Evolutionary conservation across 1,284 basidiomycete species (phyloP), one percentile per base, ranked within the genome.

Genomic region (Takashimella koratensis): DNA sequence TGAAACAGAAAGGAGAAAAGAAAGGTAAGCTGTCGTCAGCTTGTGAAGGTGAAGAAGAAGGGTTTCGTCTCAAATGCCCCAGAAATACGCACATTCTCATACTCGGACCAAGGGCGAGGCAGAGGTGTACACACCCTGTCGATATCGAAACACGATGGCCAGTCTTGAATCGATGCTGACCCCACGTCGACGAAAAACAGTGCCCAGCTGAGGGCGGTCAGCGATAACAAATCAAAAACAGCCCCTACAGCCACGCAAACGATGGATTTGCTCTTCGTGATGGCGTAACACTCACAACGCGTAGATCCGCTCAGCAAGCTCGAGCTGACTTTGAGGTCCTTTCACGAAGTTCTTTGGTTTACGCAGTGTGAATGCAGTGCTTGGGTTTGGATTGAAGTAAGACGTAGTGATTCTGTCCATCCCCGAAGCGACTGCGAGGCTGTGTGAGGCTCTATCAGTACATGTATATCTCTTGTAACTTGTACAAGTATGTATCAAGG

Each of bases 201-300:
- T 8, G 54, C 53, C 60, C 60, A 62, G 49, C 60, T 62, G 43
- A n/a, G n/a, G n/a, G n/a, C n/a, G n/a, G n/a, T n/a, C n/a, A n/a
- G n/a, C n/a, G n/a, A n/a, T n/a, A 36, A 36, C 30, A 36, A 36
- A 36, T 8, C 8, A 36, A 36, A 36, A 36, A 36, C 30, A 8
- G 10, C 30, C 8, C 30, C 30, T 8, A 8, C 30, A 36, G 30
- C 30, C 30, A 8, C n/a, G 16, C 8, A 36, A 36, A 36, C 30
- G 10, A 8, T 36, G 16, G 16, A 16, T 36, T 36, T 36, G n/a
- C n/a, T n/a, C n/a, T n/a, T n/a, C n/a, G 8, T 36, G 30, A 36
- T 36, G 16, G 16, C 30, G 16, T 36, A 8, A 36, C 30, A 48
- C 60, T 53, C 43, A 62, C 60, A 62, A 62, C 11, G 57, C 45